phyloP scores from a whole-genome alignment of 805 yeast genomes.

The Wickerhamiella slavikovae region DNA sequence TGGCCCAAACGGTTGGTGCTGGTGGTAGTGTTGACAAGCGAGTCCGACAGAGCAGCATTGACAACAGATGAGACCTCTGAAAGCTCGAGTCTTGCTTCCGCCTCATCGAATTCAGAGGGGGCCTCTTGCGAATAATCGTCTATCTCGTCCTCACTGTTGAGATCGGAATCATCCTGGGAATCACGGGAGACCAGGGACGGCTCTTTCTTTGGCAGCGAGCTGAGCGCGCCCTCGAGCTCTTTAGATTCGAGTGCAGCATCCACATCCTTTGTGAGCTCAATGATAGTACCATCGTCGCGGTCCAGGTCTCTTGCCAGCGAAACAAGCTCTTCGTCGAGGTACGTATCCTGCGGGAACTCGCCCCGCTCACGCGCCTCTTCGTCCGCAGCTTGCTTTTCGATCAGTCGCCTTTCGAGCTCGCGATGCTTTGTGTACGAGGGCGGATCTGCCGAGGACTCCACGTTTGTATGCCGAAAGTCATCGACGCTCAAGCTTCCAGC shows the following conservation, averaged over 20 bases:
- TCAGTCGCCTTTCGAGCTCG: slow-evolving; percentile 21
- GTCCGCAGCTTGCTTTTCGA: slow-evolving; percentile 6
- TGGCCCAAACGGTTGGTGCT: no score
- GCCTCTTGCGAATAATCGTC: slow-evolving; percentile 4
- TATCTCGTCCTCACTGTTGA: slow-evolving; percentile 6
- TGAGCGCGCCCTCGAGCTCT: neutral
- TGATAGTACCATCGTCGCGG: slow-evolving; percentile 13
- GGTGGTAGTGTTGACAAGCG: neutral
- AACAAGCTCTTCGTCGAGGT: slow-evolving; percentile 9
- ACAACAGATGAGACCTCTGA: neutral
- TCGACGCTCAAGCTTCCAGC: slow-evolving; percentile 55
- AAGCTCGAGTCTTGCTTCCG: neutral
- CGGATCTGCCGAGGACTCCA: slow-evolving; percentile 36
- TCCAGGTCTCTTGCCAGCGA: slow-evolving; percentile 12
- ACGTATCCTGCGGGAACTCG: slow-evolving; percentile 11
- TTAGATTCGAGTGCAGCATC: slow-evolving; percentile 10
- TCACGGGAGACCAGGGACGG: neutral
- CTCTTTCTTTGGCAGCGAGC: neutral
- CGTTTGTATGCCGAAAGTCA: slow-evolving; percentile 39
- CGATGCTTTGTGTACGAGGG: slow-evolving; percentile 63
- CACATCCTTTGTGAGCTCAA: slow-evolving; percentile 13
- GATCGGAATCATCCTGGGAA: slow-evolving; percentile 4
- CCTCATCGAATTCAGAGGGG: slow-evolving; percentile 4
- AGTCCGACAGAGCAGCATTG: no score
- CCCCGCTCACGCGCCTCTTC: slow-evolving; percentile 9